These are phyloP conservation scores for Nevesoporus exiguus DNA, from an alignment of 768 basidiomycete species.

Conservation along the genomic window DNA sequence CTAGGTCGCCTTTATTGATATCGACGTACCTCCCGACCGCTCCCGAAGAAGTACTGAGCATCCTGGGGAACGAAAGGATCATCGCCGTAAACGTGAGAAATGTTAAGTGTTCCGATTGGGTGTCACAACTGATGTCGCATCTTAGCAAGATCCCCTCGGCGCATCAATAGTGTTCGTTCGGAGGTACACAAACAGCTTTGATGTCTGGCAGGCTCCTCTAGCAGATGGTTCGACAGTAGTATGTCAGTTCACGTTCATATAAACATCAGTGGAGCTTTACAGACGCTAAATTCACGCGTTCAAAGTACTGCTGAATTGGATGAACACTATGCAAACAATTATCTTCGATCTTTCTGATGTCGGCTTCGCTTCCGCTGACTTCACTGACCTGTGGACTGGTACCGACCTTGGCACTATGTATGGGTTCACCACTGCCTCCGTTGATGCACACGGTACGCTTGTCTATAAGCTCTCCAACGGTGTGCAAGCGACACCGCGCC, in stretches of 20 bases:
- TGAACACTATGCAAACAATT: not conserved
- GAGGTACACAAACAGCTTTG: slow-evolving; percentile 10
- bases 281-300: not conserved
- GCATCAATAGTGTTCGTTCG: slow-evolving; percentile 3
- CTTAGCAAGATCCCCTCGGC: slow-evolving; percentile 15
- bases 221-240: slow-evolving; percentile 1
- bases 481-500: not conserved
- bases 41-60: not conserved
- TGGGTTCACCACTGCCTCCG: not conserved
- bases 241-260: not conserved
- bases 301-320: slow-evolving; percentile 9
- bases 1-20: slow-evolving; percentile 13
- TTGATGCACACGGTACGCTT: slow-evolving; percentile 2
- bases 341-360: slow-evolving; percentile 3
- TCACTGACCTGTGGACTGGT: slow-evolving; percentile 8
- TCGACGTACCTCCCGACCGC: slow-evolving; percentile 6
- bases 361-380: not conserved
- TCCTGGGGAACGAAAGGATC: slow-evolving; percentile 7
- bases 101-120: not conserved
- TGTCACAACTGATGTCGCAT: not conserved
- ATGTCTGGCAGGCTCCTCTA: slow-evolving; percentile 7
- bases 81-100: slow-evolving; percentile 9
- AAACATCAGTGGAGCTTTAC: not conserved
- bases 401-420: not conserved
- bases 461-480: slow-evolving; percentile 3